Percentiles rank a stretch among this genome's conserved stretches.
Conservation (phyloP, 176 grass and related monocot genomes). For the Avena insularis region DNA sequence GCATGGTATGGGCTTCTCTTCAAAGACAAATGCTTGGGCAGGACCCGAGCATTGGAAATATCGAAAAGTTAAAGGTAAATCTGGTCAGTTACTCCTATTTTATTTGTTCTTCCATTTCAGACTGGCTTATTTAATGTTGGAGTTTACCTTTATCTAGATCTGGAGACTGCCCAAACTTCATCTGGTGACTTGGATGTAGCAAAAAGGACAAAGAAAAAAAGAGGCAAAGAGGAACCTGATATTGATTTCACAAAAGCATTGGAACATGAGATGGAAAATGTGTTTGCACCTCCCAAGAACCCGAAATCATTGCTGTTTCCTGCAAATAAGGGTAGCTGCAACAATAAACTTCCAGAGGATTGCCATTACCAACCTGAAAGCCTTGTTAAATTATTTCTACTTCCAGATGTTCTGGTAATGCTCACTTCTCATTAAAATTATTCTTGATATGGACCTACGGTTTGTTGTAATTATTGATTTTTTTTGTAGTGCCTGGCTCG, state of each 20-base stretch:
- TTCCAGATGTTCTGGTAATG: constrained; percentile 84
- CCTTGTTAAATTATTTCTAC: constrained; percentile 93
- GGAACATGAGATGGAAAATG: constrained; percentile 63
- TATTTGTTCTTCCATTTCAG: constrained; percentile 24
- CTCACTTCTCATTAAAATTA: constrained; percentile 23
- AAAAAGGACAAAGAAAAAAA: constrained; percentile 70
- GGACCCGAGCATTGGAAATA: constrained; percentile 99
- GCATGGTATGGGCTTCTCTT: constrained; percentile 69
- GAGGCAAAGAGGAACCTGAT: constrained; percentile 55
- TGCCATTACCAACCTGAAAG: constrained; percentile 88
- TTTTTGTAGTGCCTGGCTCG: constrained; percentile 69
- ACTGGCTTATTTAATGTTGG: constrained; percentile 27
- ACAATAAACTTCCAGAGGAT: constrained; percentile 92
- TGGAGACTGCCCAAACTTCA: constrained; percentile 49
- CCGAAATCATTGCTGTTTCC: constrained; percentile 68
- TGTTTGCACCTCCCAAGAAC: constrained; percentile 81
- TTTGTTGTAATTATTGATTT: constrained; percentile 43
- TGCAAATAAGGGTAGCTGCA: constrained; percentile 55
- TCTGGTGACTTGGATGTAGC: constrained; percentile 56
- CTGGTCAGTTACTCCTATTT: neutral
- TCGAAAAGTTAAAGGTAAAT: constrained; percentile 80
- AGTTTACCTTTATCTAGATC: constrained; percentile 44
- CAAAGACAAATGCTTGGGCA: constrained; percentile 93
- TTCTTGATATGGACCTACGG: constrained; percentile 29
- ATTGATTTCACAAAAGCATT: constrained; percentile 84